These are phyloP conservation scores for Gracilaria vermiculophylla DNA, from an alignment of 23 red algal species.

Conservation along the genomic window DNA sequence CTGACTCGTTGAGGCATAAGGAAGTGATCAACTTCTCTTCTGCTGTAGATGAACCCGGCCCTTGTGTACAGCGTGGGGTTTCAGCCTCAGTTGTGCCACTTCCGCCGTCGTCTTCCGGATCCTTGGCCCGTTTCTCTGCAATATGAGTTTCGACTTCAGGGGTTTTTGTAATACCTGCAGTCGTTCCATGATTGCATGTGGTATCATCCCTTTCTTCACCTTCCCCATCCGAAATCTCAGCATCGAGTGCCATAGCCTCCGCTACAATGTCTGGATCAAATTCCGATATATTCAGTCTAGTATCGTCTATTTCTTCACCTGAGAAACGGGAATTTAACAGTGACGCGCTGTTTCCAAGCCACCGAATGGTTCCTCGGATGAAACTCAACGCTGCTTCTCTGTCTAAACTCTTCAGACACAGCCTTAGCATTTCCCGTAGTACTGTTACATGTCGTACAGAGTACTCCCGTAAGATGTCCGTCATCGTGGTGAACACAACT, in stretches of 20 bases:
- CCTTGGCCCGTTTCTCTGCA: background rate
- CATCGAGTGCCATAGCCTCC: constrained; percentile 31
- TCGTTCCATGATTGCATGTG: background rate
- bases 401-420: constrained; percentile 15
- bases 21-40: background rate
- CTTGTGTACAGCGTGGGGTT: background rate
- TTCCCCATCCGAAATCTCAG: background rate
- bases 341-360: constrained; percentile 35
- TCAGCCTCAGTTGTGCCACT: background rate
- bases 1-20: constrained; percentile 31
- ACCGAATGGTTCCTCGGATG: background rate
- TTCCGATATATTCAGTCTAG: constrained; percentile 4
- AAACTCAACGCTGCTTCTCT: constrained; percentile 7
- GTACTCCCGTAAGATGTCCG: constrained; percentile 38
- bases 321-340: constrained; percentile 28
- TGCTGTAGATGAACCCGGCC: background rate
- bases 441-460: constrained; percentile 45
- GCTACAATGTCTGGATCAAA: constrained; percentile 61
- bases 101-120: background rate
- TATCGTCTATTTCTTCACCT: background rate
- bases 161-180: background rate
- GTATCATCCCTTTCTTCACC: constrained; percentile 9
- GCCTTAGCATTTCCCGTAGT: constrained; percentile 34
- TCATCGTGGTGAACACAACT: constrained; percentile 10
- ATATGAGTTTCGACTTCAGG: background rate